A percentile compares a stretch with the other conserved stretches of the same genome.
phyloP scores from a whole-genome alignment of 768 basidiomycete genomes.

The Termitomyces sp. region DNA sequence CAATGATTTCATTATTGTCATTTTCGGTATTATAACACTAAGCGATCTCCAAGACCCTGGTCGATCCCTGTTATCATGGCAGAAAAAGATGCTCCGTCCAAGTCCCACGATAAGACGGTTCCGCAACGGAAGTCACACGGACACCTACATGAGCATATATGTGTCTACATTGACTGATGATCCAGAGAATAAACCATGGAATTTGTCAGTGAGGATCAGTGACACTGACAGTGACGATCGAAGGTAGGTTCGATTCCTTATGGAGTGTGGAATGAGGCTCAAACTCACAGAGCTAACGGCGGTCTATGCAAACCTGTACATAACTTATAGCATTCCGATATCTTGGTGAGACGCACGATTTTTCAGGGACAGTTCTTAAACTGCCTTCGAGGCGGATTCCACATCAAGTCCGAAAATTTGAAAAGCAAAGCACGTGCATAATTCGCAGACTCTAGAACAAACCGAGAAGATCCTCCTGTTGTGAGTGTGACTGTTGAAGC shows the following conservation, averaged over 20 bases:
- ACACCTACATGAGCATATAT: not conserved
- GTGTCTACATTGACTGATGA: not conserved
- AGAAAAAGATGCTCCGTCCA: not conserved
- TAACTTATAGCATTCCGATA: no score
- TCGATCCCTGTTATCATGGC: not conserved
- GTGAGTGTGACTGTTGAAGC: constrained; percentile 20
- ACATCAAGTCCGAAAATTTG: not conserved
- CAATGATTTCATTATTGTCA: not conserved
- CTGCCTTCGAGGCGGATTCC: not conserved
- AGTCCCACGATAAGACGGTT: not conserved
- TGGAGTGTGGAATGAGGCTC: not conserved
- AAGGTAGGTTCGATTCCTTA: not conserved
- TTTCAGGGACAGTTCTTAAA: not conserved
- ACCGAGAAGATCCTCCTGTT: constrained; percentile 45
- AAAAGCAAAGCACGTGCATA: not conserved
- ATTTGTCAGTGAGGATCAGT: not conserved
- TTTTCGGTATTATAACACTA: not conserved
- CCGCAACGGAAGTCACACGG: no score
- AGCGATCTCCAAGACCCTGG: no score
- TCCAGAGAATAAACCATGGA: not conserved
- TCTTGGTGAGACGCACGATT: no score
- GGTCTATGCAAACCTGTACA: not conserved
- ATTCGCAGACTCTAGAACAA: constrained; percentile 33
- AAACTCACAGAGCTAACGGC: not conserved
- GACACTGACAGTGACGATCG: not conserved